Percentiles rank a stretch among this genome's conserved stretches.
Evolutionary conservation across 805 yeast genomes (phyloP).

Genomic region (Hanseniaspora jakobsenii): DNA sequence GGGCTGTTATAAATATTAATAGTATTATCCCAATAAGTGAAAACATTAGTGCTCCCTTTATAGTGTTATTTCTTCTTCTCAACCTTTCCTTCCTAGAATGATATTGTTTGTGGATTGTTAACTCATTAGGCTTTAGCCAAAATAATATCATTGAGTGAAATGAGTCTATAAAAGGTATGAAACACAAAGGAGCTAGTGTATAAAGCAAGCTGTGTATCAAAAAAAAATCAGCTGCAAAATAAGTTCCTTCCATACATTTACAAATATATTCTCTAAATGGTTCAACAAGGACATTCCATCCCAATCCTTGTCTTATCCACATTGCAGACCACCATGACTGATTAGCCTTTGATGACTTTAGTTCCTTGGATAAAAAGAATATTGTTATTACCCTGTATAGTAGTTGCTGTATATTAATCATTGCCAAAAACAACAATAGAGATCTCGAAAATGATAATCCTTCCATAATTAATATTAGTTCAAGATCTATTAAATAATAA

Average conservation of each 20-base stretch:
- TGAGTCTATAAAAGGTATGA: slow-evolving; percentile 51
- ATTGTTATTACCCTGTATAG: slow-evolving; percentile 43
- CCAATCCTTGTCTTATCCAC: slow-evolving; percentile 53
- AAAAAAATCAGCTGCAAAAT: slow-evolving; percentile 52
- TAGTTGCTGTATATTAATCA: slow-evolving; percentile 44
- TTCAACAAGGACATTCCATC: slow-evolving; percentile 49
- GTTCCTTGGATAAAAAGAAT: slow-evolving; percentile 48
- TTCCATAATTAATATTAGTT: slow-evolving; percentile 54
- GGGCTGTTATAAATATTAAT: slow-evolving; percentile 35
- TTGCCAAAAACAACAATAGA: slow-evolving; percentile 47
- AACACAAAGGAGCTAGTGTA: slow-evolving; percentile 47
- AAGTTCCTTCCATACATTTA: slow-evolving; percentile 53
- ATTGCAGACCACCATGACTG: slow-evolving; percentile 72
- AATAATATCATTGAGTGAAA: slow-evolving; percentile 56
- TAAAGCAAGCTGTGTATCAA: slow-evolving; percentile 48
- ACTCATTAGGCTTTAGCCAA: slow-evolving; percentile 51
- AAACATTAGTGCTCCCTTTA: slow-evolving; percentile 38
- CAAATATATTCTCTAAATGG: slow-evolving; percentile 54
- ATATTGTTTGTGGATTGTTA: slow-evolving; percentile 29
- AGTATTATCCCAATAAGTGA: slow-evolving; percentile 32
- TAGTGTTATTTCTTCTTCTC: slow-evolving; percentile 32
- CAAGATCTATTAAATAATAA: slow-evolving; percentile 44
- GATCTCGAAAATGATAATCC: slow-evolving; percentile 52
- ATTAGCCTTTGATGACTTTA: slow-evolving; percentile 46
- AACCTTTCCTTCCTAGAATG: slow-evolving; percentile 31